Evolutionary conservation across 306 rosid species (phyloP), one percentile per base, ranked within the genome.

Genomic region (Dryas octopetala): DNA sequence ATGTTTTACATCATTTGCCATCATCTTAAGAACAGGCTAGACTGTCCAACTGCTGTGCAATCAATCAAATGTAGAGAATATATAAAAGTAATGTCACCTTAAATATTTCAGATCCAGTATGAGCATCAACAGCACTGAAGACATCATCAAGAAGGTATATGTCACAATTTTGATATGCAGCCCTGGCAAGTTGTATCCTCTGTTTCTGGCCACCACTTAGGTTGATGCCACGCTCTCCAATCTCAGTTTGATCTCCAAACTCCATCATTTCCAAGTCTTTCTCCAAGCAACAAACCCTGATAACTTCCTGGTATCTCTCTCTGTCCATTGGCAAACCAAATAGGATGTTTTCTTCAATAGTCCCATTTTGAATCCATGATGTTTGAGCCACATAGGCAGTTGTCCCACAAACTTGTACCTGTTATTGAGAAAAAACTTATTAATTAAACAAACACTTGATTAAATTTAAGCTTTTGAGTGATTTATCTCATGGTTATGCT

Each of bases 71-170:
- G 41, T 75, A 8, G 47, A 54, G 66, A 68, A 74, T 8, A 17
- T 70, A 6, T 46, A 5, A 2, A 43, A 44, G 7, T 38, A 23
- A 16, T 48, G 66, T 48, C 32, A 88, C 99, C 99, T 95, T 95
- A 62, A 95, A 95, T 83, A 95, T 89, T 74, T 92, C 96, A 53
- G 97, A 86, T 62, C 99, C 99, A 7, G 99, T 92, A 74, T 95
- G 99, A 49, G 99, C 99, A 82, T 95, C 99, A 70, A 95, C 99
- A 17, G 99, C 99, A 43, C 99, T 95, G 74, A 95, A 95, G 71
- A 95, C 91, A 49, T 95, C 98, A 44, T 95, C 98, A 32, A 95
- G 97, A 66, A 95, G 92, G 86, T 95, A 95, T 70, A 91, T 80
- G 80, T 95, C 97, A 72, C 87, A 82, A 63, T 95, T 91, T 76